Evolutionary conservation across 1,284 basidiomycete species (phyloP), one percentile per base, ranked within the genome.

Genomic region (Phylloboletellus chloephorus): DNA sequence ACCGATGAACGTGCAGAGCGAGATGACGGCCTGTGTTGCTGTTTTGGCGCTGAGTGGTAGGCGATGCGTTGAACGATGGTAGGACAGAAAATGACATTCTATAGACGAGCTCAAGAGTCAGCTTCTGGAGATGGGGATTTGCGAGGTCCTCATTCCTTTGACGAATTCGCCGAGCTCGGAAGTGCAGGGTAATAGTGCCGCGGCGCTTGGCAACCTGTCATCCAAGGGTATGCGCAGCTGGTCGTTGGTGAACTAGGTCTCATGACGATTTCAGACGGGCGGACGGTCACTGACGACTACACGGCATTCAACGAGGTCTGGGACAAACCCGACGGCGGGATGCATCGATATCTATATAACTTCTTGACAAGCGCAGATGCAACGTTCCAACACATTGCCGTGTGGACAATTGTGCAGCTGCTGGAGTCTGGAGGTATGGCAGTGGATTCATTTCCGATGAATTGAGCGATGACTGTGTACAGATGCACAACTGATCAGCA

Each of bases 321-420:
- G 96, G 88, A 92, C 56, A 87, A 92, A 64, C 96, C 96, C 4
- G 93, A 96, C 45, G 96, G 94, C 20, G 96, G 96, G 28, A 84
- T 99, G 72, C 94, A 98, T 62, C 82, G 81, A 48, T 99, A 99
- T 66, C 74, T 99, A 31, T 86, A 92, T 58, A 82, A 91, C 34
- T 98, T 99, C 82, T 69, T 99, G 51, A 91, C 85, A 41, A 92
- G 87, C 57, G 73, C 88, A 12, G 96, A 99, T 63, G 88, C 91
- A n/a, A 99, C 96, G 0, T 99, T 99, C 84, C 95, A 98, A 66
- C 96, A 99, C 64, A 99, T 98, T 54, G 96, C 96, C 21, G 94
- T 98, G 30, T 97, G 93, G 93, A 98, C 95, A 1, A 94, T 98
- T 49, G 94, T 98, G 9, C 95, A 98, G 61, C 69, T 98, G 20